A percentile compares a stretch with the other conserved stretches of the same genome.
These are phyloP conservation scores for Vitis hybrid DNA, from an alignment of 177 flowering plant species.

Conservation along the genomic window DNA sequence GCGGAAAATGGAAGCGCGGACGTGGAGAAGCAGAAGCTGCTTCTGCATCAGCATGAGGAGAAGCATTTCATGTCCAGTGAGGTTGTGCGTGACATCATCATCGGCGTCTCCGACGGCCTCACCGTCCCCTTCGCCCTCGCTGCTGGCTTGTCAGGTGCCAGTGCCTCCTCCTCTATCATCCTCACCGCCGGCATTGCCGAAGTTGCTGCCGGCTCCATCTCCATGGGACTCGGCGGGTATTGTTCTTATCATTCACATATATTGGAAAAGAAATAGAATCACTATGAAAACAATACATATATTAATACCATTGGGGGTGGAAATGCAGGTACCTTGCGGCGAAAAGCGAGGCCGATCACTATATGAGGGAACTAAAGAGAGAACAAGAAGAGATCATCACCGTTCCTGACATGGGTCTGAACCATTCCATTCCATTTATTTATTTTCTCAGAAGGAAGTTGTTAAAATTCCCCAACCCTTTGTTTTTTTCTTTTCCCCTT, in stretches of 20 bases:
- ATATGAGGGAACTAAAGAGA: conserved; percentile 69
- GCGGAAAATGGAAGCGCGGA: not conserved
- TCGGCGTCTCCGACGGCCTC: conserved; percentile 64
- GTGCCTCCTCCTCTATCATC: conserved; percentile 56
- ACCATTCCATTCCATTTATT: no score
- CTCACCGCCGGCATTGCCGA: conserved; percentile 79
- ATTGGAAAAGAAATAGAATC: not conserved
- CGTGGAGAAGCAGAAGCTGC: conserved; percentile 18
- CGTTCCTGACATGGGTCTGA: conserved; percentile 81
- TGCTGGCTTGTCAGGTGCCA: conserved; percentile 59
- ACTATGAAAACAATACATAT: no score
- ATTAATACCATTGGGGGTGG: not conserved
- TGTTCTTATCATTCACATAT: not conserved
- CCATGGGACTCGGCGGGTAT: conserved; percentile 65
- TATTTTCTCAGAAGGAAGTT: no score
- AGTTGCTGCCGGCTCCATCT: conserved; percentile 77
- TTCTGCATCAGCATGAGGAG: conserved; percentile 53
- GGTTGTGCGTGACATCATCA: conserved; percentile 65
- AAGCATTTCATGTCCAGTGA: conserved; percentile 73
- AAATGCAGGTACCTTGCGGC: conserved; percentile 79
- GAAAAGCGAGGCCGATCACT: conserved; percentile 93
- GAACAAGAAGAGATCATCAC: conserved; percentile 82
- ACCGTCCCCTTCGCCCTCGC: conserved; percentile 25
- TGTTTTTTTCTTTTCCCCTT: no score
- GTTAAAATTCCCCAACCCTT: no score